phyloP scores from a whole-genome alignment of 257 asterid species.

The Sherardia arvensis region DNA sequence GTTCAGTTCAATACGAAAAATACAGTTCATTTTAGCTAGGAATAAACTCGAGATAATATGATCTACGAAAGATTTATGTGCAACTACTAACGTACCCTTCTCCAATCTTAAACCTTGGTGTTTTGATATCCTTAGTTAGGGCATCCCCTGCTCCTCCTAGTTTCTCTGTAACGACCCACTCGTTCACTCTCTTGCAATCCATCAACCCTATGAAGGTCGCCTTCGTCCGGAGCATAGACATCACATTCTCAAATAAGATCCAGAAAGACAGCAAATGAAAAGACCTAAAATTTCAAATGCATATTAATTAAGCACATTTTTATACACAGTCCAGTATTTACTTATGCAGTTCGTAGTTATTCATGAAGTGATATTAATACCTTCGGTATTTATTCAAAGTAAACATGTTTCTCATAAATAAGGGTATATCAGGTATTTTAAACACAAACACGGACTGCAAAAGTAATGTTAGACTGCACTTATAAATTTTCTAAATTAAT shows the following conservation, averaged over 20 bases:
- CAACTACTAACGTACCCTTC: constrained; percentile 40
- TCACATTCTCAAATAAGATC: constrained; percentile 89
- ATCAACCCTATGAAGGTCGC: constrained; percentile 85
- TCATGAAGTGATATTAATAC: too few relatives aligned
- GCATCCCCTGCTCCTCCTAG: constrained; percentile 77
- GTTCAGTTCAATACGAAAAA: too few relatives aligned
- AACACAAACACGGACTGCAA: too few relatives aligned
- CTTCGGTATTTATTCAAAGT: too few relatives aligned
- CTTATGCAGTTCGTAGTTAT: too few relatives aligned
- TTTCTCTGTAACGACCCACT: constrained; percentile 94
- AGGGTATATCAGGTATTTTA: too few relatives aligned
- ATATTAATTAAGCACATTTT: too few relatives aligned
- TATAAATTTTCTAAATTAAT: too few relatives aligned
- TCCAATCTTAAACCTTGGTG: constrained; percentile 49
- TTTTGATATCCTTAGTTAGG: constrained; percentile 28
- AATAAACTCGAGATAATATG: background rate
- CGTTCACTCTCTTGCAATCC: constrained; percentile 80
- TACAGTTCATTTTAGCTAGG: background rate
- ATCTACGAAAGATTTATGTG: background rate
- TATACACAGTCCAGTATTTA: too few relatives aligned
- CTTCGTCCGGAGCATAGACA: constrained; percentile 85
- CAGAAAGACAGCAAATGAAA: constrained; percentile 75
- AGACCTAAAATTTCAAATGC: constrained; percentile 32
- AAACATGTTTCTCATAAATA: too few relatives aligned
- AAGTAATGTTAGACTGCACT: too few relatives aligned